Conservation (phyloP, 2,329 filamentous ascomycete species). For the Hypomyces rosellus region DNA sequence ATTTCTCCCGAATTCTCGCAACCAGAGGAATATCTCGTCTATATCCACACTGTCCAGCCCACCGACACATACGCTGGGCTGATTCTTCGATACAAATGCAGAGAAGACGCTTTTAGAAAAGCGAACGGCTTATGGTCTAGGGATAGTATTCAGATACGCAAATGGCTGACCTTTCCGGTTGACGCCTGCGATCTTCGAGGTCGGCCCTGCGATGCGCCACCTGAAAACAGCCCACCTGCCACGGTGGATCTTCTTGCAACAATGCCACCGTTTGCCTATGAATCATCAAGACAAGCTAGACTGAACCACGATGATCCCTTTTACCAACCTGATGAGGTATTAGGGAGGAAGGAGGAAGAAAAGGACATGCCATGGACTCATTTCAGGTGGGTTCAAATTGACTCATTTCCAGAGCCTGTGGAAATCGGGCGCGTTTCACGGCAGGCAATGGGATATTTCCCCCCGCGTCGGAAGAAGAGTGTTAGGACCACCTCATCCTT, state of each 20-base stretch:
- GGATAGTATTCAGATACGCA: constrained; percentile 80
- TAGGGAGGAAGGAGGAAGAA: constrained; percentile 16
- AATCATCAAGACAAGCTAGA: constrained; percentile 8
- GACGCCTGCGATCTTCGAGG: constrained; percentile 85
- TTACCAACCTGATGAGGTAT: no score
- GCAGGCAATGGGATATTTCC: constrained; percentile 82
- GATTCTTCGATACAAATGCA: constrained; percentile 82
- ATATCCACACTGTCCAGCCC: constrained; percentile 77
- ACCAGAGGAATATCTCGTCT: constrained; percentile 72
- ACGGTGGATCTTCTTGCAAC: constrained; percentile 46
- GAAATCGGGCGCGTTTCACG: constrained; percentile 82
- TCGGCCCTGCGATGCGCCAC: constrained; percentile 53
- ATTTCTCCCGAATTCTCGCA: constrained; percentile 46
- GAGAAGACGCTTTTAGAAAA: constrained; percentile 73
- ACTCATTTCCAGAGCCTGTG: constrained; percentile 60
- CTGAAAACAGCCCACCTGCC: constrained; percentile 29
- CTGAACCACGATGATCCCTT: constrained; percentile 11
- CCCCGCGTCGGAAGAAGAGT: constrained; percentile 83
- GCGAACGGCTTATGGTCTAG: constrained; percentile 93
- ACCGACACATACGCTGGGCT: constrained; percentile 87
- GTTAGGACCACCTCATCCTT: constrained; percentile 56
- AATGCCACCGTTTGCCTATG: constrained; percentile 31
- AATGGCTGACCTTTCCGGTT: constrained; percentile 76
- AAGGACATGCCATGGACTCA: constrained; percentile 73
- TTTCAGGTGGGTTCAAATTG: constrained; percentile 81